phyloP scores from a whole-genome alignment of 192 early-diverging fungal species.

The Glomus cerebriforme region DNA sequence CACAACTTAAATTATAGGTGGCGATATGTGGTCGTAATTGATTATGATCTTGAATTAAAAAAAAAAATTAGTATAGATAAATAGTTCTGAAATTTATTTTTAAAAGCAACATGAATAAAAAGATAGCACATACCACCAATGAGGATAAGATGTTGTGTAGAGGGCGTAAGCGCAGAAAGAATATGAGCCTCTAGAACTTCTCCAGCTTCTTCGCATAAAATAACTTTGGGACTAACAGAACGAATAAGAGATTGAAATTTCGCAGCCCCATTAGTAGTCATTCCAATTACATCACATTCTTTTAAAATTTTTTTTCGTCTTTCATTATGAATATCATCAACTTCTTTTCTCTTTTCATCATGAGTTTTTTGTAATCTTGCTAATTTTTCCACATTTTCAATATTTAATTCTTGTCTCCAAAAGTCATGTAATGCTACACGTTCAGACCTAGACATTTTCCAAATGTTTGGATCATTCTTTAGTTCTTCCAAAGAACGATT shows the following conservation, averaged over 20 bases:
- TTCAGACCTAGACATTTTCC: constrained; percentile 52
- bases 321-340: constrained; percentile 42
- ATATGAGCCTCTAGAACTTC: constrained; percentile 62
- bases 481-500: constrained; percentile 40
- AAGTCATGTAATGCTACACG: constrained; percentile 39
- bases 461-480: constrained; percentile 41
- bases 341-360: constrained; percentile 16
- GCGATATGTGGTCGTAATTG: not conserved
- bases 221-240: constrained; percentile 43
- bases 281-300: constrained; percentile 49
- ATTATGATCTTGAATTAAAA: not conserved
- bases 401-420: constrained; percentile 42
- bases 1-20: constrained; percentile 31
- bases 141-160: constrained; percentile 57
- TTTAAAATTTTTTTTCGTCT: constrained; percentile 36
- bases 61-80: not conserved
- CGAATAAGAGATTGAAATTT: constrained; percentile 37
- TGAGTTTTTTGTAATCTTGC: not conserved
- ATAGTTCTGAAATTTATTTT: not conserved
- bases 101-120: not conserved
- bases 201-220: constrained; percentile 63
- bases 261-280: constrained; percentile 65
- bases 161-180: constrained; percentile 43
- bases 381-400: constrained; percentile 34
- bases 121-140: constrained; percentile 44